Evolutionary conservation across 768 basidiomycete species (phyloP).

Genomic region (Leucosporidium scottii): DNA sequence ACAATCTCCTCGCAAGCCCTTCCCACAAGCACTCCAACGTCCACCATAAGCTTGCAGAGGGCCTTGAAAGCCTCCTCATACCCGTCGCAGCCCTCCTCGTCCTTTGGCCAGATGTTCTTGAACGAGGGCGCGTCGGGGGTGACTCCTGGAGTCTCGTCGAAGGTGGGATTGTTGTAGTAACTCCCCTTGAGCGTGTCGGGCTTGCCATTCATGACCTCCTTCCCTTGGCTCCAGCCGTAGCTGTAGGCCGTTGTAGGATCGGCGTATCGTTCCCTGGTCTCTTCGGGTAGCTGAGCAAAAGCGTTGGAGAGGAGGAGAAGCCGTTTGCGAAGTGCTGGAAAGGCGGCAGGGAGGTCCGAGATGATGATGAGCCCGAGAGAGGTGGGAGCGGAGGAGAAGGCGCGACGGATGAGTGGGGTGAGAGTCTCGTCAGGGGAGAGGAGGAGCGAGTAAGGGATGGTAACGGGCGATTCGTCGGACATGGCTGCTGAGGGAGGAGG

Average conservation of each 20-base stretch:
- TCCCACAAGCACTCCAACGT: conserved; percentile 73
- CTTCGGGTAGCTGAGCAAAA: conserved; percentile 66
- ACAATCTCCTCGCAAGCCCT: conserved; percentile 87
- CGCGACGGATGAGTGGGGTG: conserved; percentile 54
- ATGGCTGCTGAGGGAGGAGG: not conserved
- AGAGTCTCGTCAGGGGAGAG: conserved; percentile 53
- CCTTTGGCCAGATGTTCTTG: conserved; percentile 66
- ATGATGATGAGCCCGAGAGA: conserved; percentile 76
- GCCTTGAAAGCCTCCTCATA: conserved; percentile 66
- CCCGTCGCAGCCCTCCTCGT: conserved; percentile 12
- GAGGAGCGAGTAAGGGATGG: conserved; percentile 59
- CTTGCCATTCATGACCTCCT: conserved; percentile 96
- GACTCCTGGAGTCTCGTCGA: conserved; percentile 60
- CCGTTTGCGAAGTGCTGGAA: conserved; percentile 57
- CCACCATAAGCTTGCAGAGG: conserved; percentile 71
- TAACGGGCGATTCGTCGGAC: conserved; percentile 43
- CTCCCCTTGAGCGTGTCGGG: conserved; percentile 85
- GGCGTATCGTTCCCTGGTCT: conserved; percentile 62
- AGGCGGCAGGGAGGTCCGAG: conserved; percentile 65
- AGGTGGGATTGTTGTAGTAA: conserved; percentile 78
- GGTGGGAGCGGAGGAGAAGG: conserved; percentile 70
- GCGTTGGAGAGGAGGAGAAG: conserved; percentile 67
- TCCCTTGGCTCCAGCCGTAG: conserved; percentile 98
- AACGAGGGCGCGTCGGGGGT: conserved; percentile 59
- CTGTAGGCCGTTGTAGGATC: conserved; percentile 51